Conservation (phyloP, 805 yeast genomes). For the Ogataea paraovalis region DNA sequence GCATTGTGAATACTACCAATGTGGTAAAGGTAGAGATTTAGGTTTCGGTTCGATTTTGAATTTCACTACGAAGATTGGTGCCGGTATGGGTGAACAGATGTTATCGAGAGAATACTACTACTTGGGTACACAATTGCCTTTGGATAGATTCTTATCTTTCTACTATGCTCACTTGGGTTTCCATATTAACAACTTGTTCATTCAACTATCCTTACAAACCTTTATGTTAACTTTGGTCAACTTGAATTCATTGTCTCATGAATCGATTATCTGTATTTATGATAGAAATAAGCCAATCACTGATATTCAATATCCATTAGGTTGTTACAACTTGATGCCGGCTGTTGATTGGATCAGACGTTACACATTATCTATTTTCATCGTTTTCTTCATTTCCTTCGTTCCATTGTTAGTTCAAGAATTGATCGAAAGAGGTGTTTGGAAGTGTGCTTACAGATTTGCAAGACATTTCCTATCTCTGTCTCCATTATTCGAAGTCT, state of each 20-base stretch:
- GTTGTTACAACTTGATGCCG: constrained; percentile 72
- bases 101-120: constrained; percentile 79
- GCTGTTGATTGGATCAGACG: constrained; percentile 80
- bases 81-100: constrained; percentile 93
- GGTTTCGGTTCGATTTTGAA: constrained; percentile 84
- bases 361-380: constrained; percentile 74
- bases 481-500: constrained; percentile 80
- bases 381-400: constrained; percentile 77
- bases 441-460: constrained; percentile 70
- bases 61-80: constrained; percentile 85
- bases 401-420: constrained; percentile 78
- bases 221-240: constrained; percentile 69
- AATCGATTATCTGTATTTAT: constrained; percentile 64
- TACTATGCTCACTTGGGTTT: constrained; percentile 87
- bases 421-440: constrained; percentile 75
- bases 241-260: constrained; percentile 69
- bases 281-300: constrained; percentile 63
- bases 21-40: constrained; percentile 88
- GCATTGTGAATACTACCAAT: constrained; percentile 83
- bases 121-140: constrained; percentile 73
- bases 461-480: constrained; percentile 63
- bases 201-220: constrained; percentile 68
- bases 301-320: constrained; percentile 60
- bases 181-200: constrained; percentile 77
- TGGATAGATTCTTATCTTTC: constrained; percentile 77